Base-by-base conservation (phyloP, 73 alveolate genomes). In the Loxodes magnus region DNA sequence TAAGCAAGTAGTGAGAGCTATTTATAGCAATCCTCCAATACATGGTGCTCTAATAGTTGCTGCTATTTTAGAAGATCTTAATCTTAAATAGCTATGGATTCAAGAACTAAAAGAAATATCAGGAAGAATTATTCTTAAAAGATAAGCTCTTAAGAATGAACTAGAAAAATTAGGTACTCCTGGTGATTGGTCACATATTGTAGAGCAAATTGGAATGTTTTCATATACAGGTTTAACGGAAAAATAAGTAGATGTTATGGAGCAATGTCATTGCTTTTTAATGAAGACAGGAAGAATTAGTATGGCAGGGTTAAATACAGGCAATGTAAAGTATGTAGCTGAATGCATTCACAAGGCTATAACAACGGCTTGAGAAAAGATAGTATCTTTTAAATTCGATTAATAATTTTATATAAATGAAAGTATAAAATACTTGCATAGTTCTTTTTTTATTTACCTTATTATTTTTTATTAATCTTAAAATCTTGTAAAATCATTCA, bases 161-260 rank as follows among this genome's bases (percentile, higher is more conserved):
- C 78, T 90, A 36, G 71, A 46, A 4, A 70, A 63, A 46, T 30
- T 61, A 41, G 74, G 80, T 10, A 64, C 85, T 12, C 87, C 88
- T 27, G 92, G 94, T 30, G 71, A 71, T 61, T 92, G 99, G 99
- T 81, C 72, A 54, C 90, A 72, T 68, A 68, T 92, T 46, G 71
- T 79, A 0, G 35, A 43, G 34, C 88, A 92, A 82, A 88, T 76
- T 38, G 99, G 99, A 27, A 88, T 92, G 96, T 92, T 92, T 79
- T 63, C 96, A 49, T 92, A 38, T 82, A 87, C 95, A 33, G 99
- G 99, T 12, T 76, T 92, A 23, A 76, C 92, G 27, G 94, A 83
- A 56, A 88, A 88, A 72, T 64, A 84, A 57, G 95, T 88, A 28
- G 51, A 52, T 23, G 46, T 91, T 65, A 55, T 41, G 44, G 57